Conservation (phyloP, 306 rosid genomes). For the Rosa rugosa region DNA sequence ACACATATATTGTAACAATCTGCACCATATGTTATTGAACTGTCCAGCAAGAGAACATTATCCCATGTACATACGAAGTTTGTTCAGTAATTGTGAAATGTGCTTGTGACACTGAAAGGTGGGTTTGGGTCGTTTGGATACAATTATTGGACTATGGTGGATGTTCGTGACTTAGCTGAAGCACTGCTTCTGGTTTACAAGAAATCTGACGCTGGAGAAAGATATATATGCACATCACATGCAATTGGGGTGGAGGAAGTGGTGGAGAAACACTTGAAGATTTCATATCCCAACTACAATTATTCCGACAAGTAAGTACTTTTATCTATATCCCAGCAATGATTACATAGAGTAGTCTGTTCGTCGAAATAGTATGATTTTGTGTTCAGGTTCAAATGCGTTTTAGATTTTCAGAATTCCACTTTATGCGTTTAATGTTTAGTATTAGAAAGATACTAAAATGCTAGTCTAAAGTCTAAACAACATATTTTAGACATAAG, state of each 20-base stretch:
- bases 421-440: background rate
- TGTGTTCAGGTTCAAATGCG: background rate
- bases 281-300: conserved; percentile 40
- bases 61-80: background rate
- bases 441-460: background rate
- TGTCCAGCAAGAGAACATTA: background rate
- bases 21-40: background rate
- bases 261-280: conserved; percentile 40
- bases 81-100: background rate
- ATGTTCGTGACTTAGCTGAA: conserved; percentile 49
- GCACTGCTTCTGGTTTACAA: conserved; percentile 47
- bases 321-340: background rate
- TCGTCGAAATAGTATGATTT: background rate
- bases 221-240: conserved; percentile 47
- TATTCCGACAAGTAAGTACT: conserved; percentile 16
- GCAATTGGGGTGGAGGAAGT: conserved; percentile 18
- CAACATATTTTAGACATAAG: background rate
- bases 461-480: no score
- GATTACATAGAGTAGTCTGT: background rate
- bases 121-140: conserved; percentile 33
- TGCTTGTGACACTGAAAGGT: conserved; percentile 5
- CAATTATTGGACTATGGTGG: conserved; percentile 33
- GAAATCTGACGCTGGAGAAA: conserved; percentile 46
- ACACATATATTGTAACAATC: no score
- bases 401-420: background rate